A percentile compares a stretch with the other conserved stretches of the same genome.
These are phyloP conservation scores for Euphorbia celastroides DNA, from an alignment of 441 rosid species.

Conservation along the genomic window DNA sequence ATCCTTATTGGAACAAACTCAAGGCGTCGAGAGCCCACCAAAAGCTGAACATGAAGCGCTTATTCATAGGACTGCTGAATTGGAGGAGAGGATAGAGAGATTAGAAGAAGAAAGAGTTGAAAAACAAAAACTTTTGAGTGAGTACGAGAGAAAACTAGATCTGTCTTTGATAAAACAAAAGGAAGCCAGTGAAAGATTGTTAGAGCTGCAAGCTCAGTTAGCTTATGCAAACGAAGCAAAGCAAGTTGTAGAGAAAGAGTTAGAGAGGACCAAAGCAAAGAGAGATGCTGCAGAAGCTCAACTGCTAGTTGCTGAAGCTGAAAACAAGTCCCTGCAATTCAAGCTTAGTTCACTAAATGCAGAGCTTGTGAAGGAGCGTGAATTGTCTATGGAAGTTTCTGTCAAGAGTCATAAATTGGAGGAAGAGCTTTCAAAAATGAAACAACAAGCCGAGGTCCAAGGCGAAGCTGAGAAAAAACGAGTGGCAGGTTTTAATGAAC, in stretches of 20 bases:
- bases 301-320: slow-evolving; percentile 46
- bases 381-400: slow-evolving; percentile 37
- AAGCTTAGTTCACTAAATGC: slow-evolving; percentile 47
- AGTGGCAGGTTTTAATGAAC: slow-evolving; percentile 31
- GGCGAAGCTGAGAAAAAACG: slow-evolving; percentile 30
- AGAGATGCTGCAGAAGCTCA: slow-evolving; percentile 47
- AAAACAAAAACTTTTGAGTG: slow-evolving; percentile 41
- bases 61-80: slow-evolving; percentile 43
- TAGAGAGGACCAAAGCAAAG: slow-evolving; percentile 37
- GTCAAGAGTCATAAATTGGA: slow-evolving; percentile 40
- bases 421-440: slow-evolving; percentile 51
- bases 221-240: slow-evolving; percentile 42
- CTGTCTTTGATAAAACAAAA: slow-evolving; percentile 28
- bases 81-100: slow-evolving; percentile 56
- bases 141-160: slow-evolving; percentile 37
- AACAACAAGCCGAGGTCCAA: slow-evolving; percentile 35
- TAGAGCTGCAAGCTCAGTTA: slow-evolving; percentile 45
- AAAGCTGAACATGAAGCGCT: slow-evolving; percentile 46
- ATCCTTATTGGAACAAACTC: slow-evolving; percentile 25
- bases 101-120: slow-evolving; percentile 54
- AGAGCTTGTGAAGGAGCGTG: slow-evolving; percentile 39
- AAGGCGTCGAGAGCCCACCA: slow-evolving; percentile 24
- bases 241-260: slow-evolving; percentile 49
- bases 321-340: slow-evolving; percentile 41
- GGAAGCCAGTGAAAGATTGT: slow-evolving; percentile 39